phyloP scores from a whole-genome alignment of 495 filamentous ascomycete species.

The Pyronema omphalodes region DNA sequence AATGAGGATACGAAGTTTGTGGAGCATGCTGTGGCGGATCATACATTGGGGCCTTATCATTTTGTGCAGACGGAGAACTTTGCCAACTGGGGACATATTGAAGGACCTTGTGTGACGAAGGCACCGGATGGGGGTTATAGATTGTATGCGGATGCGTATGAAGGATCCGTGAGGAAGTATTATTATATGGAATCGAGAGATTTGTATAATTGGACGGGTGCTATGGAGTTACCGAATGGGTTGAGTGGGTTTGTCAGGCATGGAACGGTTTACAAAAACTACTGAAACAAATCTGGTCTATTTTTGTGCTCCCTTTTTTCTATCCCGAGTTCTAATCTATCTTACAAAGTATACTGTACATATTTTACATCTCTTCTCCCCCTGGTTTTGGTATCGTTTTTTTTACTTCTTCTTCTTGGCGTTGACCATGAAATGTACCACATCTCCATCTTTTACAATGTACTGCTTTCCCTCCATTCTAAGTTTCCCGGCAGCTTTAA shows the following conservation, averaged over 20 bases:
- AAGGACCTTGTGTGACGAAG: conserved; percentile 15
- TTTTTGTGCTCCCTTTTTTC: too few relatives aligned
- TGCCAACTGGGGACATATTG: conserved; percentile 5
- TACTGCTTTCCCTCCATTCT: conserved; percentile 22
- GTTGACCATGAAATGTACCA: background rate
- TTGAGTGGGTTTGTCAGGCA: conserved; percentile 15
- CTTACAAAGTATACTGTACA: too few relatives aligned
- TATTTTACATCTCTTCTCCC: background rate
- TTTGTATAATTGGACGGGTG: conserved; percentile 12
- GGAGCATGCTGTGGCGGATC: conserved; percentile 7
- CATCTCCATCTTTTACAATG: conserved; percentile 21
- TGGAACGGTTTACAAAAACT: conserved; percentile 6
- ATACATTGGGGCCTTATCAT: conserved; percentile 8
- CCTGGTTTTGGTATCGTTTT: background rate
- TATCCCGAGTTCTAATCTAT: too few relatives aligned
- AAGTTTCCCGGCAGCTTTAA: conserved; percentile 23
- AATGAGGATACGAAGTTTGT: conserved; percentile 15
- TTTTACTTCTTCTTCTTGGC: conserved; percentile 1
- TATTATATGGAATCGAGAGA: conserved; percentile 13
- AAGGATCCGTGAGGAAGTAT: conserved; percentile 10
- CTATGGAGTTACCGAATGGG: background rate
- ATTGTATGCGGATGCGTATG: conserved; percentile 12
- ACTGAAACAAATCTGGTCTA: too few relatives aligned
- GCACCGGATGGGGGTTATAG: conserved; percentile 11
- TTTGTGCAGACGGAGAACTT: conserved; percentile 14